Evolutionary conservation across 768 basidiomycete species (phyloP).

Genomic region (Tephrocybe sp.): DNA sequence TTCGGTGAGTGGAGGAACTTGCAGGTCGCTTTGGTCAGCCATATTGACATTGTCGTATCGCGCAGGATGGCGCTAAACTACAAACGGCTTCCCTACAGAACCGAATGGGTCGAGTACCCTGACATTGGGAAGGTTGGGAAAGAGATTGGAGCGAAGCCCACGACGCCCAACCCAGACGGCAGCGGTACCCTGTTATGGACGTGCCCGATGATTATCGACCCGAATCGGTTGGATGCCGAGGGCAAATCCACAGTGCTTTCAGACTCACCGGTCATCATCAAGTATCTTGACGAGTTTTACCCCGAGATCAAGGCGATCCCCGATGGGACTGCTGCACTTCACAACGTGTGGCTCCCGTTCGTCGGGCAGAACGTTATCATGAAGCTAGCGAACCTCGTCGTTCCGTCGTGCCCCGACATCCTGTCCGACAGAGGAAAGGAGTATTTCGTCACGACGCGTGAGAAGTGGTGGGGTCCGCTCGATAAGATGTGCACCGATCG

Average conservation of each 20-base stretch:
- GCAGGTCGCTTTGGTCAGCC: background rate
- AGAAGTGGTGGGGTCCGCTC: constrained; percentile 14
- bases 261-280: constrained; percentile 16
- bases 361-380: constrained; percentile 1
- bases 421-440: constrained; percentile 11
- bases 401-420: constrained; percentile 3
- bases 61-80: constrained; percentile 19
- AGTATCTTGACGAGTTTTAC: constrained; percentile 17
- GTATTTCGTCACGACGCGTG: constrained; percentile 15
- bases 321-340: constrained; percentile 12
- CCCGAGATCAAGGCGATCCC: constrained; percentile 19
- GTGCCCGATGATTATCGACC: constrained; percentile 16
- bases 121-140: constrained; percentile 36
- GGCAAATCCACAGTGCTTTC: constrained; percentile 14
- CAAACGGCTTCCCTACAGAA: constrained; percentile 31
- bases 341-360: constrained; percentile 9
- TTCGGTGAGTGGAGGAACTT: constrained; percentile 8
- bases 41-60: background rate
- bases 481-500: constrained; percentile 15
- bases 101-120: constrained; percentile 41
- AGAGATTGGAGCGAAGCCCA: constrained; percentile 31
- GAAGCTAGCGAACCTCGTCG: constrained; percentile 1
- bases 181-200: constrained; percentile 12
- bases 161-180: constrained; percentile 16
- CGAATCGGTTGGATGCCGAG: constrained; percentile 9